These are phyloP conservation scores for Xylariomycetidae sp. DNA, from an alignment of 2,329 filamentous ascomycete genomes.

Conservation along the genomic window DNA sequence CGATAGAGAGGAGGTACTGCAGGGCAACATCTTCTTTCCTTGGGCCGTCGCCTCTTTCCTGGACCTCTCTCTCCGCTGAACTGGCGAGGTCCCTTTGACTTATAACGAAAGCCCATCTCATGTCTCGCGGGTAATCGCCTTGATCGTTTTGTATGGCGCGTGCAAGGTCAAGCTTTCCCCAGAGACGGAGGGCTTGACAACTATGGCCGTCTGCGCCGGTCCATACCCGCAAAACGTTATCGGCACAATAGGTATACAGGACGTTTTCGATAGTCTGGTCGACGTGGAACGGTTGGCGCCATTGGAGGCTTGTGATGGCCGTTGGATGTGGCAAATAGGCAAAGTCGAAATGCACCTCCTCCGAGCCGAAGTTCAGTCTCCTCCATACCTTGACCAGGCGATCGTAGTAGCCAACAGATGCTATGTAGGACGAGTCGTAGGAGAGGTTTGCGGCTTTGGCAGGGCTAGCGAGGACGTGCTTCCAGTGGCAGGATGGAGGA, in stretches of 20 bases:
- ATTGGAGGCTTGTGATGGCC: constrained; percentile 75
- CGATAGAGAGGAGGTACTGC: constrained; percentile 78
- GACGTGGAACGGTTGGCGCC: constrained; percentile 71
- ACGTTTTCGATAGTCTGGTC: constrained; percentile 81
- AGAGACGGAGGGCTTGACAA: constrained; percentile 68
- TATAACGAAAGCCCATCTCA: constrained; percentile 72
- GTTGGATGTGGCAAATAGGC: constrained; percentile 82
- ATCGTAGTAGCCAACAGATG: constrained; percentile 72
- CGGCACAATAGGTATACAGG: constrained; percentile 81
- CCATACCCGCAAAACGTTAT: constrained; percentile 80
- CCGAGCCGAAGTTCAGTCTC: constrained; percentile 72
- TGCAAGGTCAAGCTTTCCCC: constrained; percentile 72
- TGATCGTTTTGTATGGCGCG: constrained; percentile 55
- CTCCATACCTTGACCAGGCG: constrained; percentile 90
- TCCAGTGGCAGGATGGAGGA: constrained; percentile 61
- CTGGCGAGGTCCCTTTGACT: constrained; percentile 73
- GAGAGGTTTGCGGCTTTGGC: constrained; percentile 73
- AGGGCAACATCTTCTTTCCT: constrained; percentile 65
- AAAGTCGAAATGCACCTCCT: constrained; percentile 83
- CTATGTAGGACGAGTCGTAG: constrained; percentile 81
- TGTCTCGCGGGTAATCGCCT: constrained; percentile 22
- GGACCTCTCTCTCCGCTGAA: constrained; percentile 71
- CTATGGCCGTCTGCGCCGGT: constrained; percentile 66
- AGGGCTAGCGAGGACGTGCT: constrained; percentile 64
- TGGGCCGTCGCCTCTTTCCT: constrained; percentile 47